Base-by-base conservation (phyloP, 2,329 filamentous ascomycete genomes). In the Fusarium dimerum region DNA sequence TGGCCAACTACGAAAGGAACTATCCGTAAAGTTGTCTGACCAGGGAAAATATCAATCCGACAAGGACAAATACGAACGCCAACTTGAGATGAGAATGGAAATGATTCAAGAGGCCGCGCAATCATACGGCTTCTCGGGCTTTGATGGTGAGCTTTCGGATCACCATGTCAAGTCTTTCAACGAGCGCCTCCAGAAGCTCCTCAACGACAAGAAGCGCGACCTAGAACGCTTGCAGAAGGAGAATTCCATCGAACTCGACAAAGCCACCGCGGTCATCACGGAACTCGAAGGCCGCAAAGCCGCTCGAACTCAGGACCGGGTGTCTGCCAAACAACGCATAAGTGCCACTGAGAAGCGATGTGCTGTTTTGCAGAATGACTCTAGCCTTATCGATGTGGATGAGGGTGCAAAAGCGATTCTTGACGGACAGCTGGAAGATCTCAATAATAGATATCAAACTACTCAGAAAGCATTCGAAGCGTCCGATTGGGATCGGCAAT, bases 11-110 rank as follows among this genome's bases (percentile, higher is more conserved):
- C 78, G 81, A 34, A 74, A 68, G 38, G 69, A 77, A 5, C 69
- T 83, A 40, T 79, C 80, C 1, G 60, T 67, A 18, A 85, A 85
- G 62, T 75, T 83, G 38, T 75, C 82, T 1, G 87, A 92, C 61
- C 80, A 85, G 62, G 93, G 93, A 41, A 90, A 87, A 60, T 86
- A 88, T 61, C 84, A 94, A 70, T 93, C 92, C 2, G 88, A 96
- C 67, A 92, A 93, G 73, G 87, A 90, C 56, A 90, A 88, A 63
- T 90, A 94, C 67, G 90, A 97, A 67, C 84, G 88, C 5, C 89
- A 97, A 59, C 69, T 96, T 4, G 78, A 84, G 61, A 77, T 82
- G 42, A 88, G 93, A 39, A 80, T 87, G 64, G 79, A 82, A 10
- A 81, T 96, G 69, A 85, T 97, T 50, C 90, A 86, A 58, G 86